Evolutionary conservation across 2,329 filamentous ascomycete species (phyloP), one percentile per base, ranked within the genome.

Genomic region (Emmonsiellopsis sp.): DNA sequence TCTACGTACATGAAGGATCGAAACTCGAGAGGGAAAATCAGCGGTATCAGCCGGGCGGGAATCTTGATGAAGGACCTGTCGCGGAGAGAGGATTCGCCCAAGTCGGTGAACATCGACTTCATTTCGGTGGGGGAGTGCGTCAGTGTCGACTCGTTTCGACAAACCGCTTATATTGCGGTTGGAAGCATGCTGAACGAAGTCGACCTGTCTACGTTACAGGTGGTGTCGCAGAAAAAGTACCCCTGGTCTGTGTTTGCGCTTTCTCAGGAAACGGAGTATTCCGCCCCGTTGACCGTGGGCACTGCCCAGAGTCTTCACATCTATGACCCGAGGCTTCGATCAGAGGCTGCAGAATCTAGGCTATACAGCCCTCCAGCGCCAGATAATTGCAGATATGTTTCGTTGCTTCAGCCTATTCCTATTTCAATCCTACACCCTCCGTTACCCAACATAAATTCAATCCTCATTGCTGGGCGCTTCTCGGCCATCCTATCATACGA

Each of bases 401-500:
- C 85, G 4, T 78, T 95, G 26, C 84, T 87, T 37, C 86, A 93
- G 59, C 86, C 89, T 1, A 88, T 87, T 0, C 89, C 91, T 0
- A 78, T 94, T 26, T 89, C 85, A 45, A 90, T 96, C 57, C 74
- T 94, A 2, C 89, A 95, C 65, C 75, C 91, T 31, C 84, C 85
- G 11, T 76, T 73, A 7, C 72, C 80, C 1, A 76, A 81, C 57
- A 76, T 83, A 15, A 86, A 88, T 49, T 86, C 93, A 32, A 93
- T 97, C 41, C 92, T 91, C 73, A 83, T 96, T 37, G 89, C 86
- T 4, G 92, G 92, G 0, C 82, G 92, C 13, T 96, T 96, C 66
- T 87, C 90, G 4, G 91, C 84, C 62, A 88, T 96, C 54, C 75
- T 96, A 3, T 86, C 89, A 65, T 97, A 95, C 70, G 90, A 96